phyloP scores from a whole-genome alignment of 192 early-diverging fungal genomes.

The Coemansia sp. region DNA sequence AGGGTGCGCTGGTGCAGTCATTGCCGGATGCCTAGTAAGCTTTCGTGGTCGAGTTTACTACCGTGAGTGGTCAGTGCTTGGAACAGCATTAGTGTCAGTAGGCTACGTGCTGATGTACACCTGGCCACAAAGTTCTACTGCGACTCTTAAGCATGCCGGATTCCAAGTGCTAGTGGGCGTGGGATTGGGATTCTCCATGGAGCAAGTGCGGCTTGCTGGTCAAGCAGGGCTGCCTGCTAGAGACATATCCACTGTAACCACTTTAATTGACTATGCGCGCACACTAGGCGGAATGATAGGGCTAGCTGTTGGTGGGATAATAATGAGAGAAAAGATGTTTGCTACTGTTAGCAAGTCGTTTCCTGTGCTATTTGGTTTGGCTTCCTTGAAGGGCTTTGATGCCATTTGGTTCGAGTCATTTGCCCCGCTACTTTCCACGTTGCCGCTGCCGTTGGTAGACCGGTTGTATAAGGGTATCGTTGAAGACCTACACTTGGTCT shows the following conservation, averaged over 20 bases:
- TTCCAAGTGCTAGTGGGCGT: conserved; percentile 40
- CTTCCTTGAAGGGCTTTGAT: conserved; percentile 20
- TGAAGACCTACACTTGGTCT: conserved; percentile 32
- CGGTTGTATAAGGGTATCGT: conserved; percentile 38
- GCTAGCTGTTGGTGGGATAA: conserved; percentile 41
- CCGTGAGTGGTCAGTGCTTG: conserved; percentile 38
- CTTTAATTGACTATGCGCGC: conserved; percentile 49
- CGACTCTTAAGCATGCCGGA: conserved; percentile 15
- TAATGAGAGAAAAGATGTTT: conserved; percentile 51
- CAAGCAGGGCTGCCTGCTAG: conserved; percentile 36
- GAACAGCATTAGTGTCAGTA: conserved; percentile 38
- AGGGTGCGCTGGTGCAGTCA: conserved; percentile 20
- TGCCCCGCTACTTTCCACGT: conserved; percentile 31
- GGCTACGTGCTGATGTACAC: conserved; percentile 48
- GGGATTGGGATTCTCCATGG: conserved; percentile 52
- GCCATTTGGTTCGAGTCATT: conserved; percentile 28
- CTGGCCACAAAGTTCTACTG: conserved; percentile 22
- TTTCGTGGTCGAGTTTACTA: conserved; percentile 33
- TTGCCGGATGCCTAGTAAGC: conserved; percentile 26
- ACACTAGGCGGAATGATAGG: conserved; percentile 54
- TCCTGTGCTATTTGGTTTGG: conserved; percentile 12
- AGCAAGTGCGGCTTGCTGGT: conserved; percentile 43
- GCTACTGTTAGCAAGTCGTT: conserved; percentile 7
- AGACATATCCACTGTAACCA: conserved; percentile 51
- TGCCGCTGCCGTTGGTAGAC: conserved; percentile 10